A percentile compares a stretch with the other conserved stretches of the same genome.
Conservation (phyloP, 208 protist species). For the Trypanosoma vivax region DNA sequence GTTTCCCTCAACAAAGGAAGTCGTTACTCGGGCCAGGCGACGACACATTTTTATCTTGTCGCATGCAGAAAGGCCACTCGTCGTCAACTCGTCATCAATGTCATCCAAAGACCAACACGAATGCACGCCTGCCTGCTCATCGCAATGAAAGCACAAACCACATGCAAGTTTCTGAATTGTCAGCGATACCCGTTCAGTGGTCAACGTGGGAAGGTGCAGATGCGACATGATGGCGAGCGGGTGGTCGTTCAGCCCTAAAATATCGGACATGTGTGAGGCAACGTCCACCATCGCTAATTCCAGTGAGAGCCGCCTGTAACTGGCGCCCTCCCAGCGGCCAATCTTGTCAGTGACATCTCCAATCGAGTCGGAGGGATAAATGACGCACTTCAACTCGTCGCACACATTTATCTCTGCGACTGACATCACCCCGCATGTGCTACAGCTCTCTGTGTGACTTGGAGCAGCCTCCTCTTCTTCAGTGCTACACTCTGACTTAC, state of each 20-base stretch:
- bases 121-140: conserved; percentile 14
- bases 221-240: conserved; percentile 39
- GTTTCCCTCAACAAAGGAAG: conserved; percentile 15
- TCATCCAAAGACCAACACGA: neutral
- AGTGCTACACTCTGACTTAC: neutral
- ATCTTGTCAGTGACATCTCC: conserved; percentile 64
- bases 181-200: conserved; percentile 34
- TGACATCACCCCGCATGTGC: conserved; percentile 52
- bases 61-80: neutral
- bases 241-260: conserved; percentile 46
- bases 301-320: conserved; percentile 68
- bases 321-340: conserved; percentile 65
- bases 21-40: conserved; percentile 3
- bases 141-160: conserved; percentile 38
- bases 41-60: conserved; percentile 10
- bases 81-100: neutral
- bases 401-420: conserved; percentile 47
- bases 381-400: conserved; percentile 59
- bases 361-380: conserved; percentile 70
- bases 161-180: conserved; percentile 56
- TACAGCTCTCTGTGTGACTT: conserved; percentile 14
- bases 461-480: neutral
- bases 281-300: conserved; percentile 75
- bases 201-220: conserved; percentile 26
- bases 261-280: conserved; percentile 36